Evolutionary conservation across 768 basidiomycete species (phyloP), one percentile per base, ranked within the genome.

Genomic region (Suillus hirtellus): DNA sequence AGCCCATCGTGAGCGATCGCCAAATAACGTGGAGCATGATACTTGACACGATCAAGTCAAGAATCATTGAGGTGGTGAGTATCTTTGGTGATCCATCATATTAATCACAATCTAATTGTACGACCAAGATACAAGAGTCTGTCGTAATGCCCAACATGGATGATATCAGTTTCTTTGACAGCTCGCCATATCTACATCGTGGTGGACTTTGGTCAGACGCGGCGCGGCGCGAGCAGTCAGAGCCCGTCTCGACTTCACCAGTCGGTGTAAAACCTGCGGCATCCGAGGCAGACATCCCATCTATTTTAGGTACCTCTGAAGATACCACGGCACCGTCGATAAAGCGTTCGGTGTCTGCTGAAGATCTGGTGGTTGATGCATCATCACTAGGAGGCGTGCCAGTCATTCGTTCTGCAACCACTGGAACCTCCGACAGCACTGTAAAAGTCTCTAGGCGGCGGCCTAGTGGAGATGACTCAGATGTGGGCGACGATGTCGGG

Each of bases 71-170:
- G 72, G 89, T 93, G 65, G 95, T 95, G 71, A 73, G 84, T 82
- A 80, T 73, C 58, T 49, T 14, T 52, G 8, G 7, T 34, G 40
- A 12, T 38, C 6, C 52, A 31, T 17, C 65, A 4, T 12, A 19
- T 47, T 17, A 27, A 21, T 10, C n/a, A 35, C 7, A n/a, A 14
- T 72, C 93, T 92, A 89, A 94, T 37, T 4, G 15, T 31, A 53
- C 21, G 37, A 46, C 37, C 15, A 69, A 99, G 96, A 92, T 99
- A 63, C 84, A 87, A 68, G 96, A 99, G 68, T 95, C 95, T 0
- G 85, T 99, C 21, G 97, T 99, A 21, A 78, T 96, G 73, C 97
- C 97, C 6, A 93, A 97, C 76, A 97, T 98, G 95, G 97, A 99
- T 74, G 97, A 99, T 70, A 91, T 99, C 64, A 83, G 95, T 14